These are phyloP conservation scores for Luffa acutangula DNA, from an alignment of 306 rosid species.

Conservation along the genomic window DNA sequence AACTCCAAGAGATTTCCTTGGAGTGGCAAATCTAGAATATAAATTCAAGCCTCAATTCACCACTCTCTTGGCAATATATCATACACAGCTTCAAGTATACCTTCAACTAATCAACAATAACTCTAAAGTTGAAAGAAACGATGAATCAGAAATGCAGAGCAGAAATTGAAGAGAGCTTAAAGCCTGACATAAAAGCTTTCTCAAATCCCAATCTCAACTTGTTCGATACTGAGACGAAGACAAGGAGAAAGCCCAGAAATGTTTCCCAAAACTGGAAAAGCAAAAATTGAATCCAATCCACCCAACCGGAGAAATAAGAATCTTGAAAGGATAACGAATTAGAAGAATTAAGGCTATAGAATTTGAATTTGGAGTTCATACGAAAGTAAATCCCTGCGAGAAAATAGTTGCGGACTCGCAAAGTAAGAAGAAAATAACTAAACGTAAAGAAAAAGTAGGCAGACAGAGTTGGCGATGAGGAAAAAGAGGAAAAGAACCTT, in stretches of 20 bases:
- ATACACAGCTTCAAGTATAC: background rate
- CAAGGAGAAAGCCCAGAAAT: background rate
- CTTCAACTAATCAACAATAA: background rate
- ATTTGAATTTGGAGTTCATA: background rate
- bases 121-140: background rate
- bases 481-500: background rate
- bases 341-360: background rate
- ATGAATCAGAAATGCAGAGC: background rate
- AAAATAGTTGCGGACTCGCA: background rate
- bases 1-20: background rate
- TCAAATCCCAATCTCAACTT: background rate
- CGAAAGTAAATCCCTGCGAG: background rate
- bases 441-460: background rate
- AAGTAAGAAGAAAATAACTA: conserved; percentile 3
- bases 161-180: background rate
- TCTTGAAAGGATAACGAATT: background rate
- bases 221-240: background rate
- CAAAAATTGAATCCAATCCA: background rate
- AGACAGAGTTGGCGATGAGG: background rate
- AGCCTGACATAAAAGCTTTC: background rate
- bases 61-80: background rate
- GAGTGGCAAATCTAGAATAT: background rate
- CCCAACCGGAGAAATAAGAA: background rate
- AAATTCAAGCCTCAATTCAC: background rate
- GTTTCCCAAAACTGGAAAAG: background rate